A percentile compares a stretch with the other conserved stretches of the same genome.
phyloP scores from a whole-genome alignment of 2,329 filamentous ascomycete genomes.

The Phyllosticta citriasiana region DNA sequence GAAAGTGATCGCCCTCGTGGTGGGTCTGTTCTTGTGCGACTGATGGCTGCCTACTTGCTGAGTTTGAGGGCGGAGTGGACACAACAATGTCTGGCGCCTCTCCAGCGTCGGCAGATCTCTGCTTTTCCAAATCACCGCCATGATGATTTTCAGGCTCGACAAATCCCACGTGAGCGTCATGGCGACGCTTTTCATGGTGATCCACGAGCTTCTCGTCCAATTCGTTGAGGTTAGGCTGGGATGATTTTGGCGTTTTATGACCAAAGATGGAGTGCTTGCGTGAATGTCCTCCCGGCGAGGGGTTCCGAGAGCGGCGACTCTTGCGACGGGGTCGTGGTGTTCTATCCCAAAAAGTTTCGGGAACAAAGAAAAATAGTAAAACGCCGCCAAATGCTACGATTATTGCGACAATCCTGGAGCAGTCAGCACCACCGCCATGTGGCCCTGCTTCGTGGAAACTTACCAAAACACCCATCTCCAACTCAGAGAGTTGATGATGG shows the following conservation, averaged over 20 bases:
- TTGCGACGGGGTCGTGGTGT: conserved; percentile 46
- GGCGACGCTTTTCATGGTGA: conserved; percentile 17
- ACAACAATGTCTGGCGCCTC: not conserved
- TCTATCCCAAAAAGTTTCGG: conserved; percentile 93
- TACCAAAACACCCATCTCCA: conserved; percentile 93
- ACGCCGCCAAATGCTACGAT: conserved; percentile 60
- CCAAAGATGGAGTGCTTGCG: conserved; percentile 11
- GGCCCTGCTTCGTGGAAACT: conserved; percentile 18
- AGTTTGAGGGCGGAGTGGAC: not conserved
- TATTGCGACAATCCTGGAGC: conserved; percentile 64
- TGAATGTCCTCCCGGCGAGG: not conserved
- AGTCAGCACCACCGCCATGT: not conserved
- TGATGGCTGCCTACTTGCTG: no score
- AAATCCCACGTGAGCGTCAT: conserved; percentile 48
- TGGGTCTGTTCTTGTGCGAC: not conserved
- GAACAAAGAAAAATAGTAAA: conserved; percentile 80
- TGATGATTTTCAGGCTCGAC: conserved; percentile 19
- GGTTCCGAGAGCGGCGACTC: not conserved
- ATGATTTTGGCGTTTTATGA: not conserved
- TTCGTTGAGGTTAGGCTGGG: not conserved
- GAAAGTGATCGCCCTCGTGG: not conserved
- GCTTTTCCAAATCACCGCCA: not conserved
- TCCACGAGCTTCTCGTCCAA: conserved; percentile 6
- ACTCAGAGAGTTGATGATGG: conserved; percentile 62
- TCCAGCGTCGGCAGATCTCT: not conserved